Conservation (phyloP, 2,329 filamentous ascomycete genomes). For the Tolypocladium cylindrosporum region DNA sequence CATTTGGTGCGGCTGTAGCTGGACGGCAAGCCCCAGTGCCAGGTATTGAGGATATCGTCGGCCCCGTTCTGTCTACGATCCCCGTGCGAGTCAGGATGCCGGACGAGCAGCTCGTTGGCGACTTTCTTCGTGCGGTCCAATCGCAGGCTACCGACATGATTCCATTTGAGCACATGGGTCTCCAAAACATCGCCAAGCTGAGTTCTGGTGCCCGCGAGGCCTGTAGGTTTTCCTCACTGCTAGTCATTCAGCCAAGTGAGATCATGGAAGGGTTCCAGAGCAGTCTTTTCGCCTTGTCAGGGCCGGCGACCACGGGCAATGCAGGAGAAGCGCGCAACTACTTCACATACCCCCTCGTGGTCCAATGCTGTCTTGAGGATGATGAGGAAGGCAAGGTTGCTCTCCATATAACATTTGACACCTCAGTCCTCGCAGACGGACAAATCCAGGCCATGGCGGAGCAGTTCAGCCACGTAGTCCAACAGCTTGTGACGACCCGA, state of each 20-base stretch:
- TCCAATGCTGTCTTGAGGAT: background rate
- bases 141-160: slow-evolving; percentile 10
- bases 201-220: slow-evolving; percentile 2
- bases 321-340: background rate
- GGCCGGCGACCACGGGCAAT: background rate
- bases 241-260: slow-evolving; percentile 5
- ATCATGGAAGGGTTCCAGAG: background rate
- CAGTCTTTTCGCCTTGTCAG: background rate
- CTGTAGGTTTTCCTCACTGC: slow-evolving; percentile 4
- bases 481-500: too few relatives aligned
- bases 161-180: slow-evolving; percentile 11
- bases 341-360: slow-evolving; percentile 4
- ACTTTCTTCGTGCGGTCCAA: slow-evolving; percentile 11
- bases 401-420: background rate
- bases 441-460: too few relatives aligned
- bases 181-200: slow-evolving; percentile 15
- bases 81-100: too few relatives aligned
- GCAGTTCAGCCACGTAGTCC: too few relatives aligned
- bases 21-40: background rate
- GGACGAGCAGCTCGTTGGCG: too few relatives aligned
- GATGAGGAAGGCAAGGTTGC: too few relatives aligned
- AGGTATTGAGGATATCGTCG: background rate
- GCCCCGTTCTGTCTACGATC: background rate
- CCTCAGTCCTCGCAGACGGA: too few relatives aligned
- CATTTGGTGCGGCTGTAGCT: background rate